Percentiles rank a stretch among this genome's conserved stretches.
phyloP scores from a whole-genome alignment of 352 stramenopile genomes.

The Thraustochytrium striatum region DNA sequence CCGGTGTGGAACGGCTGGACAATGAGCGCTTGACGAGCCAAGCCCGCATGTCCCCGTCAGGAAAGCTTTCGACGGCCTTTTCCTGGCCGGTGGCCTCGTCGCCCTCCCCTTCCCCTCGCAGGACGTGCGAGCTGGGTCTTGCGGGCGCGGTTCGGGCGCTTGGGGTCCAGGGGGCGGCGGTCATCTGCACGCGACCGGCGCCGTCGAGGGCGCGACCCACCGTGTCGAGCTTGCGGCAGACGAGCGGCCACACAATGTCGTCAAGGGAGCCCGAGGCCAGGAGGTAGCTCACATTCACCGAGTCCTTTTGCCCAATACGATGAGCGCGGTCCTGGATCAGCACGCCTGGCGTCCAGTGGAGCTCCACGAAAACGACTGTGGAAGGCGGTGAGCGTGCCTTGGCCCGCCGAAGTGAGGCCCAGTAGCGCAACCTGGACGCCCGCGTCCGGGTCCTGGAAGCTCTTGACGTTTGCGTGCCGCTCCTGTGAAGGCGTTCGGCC shows the following conservation, averaged over 20 bases:
- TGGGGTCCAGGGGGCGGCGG: not conserved
- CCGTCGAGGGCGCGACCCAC: conserved; percentile 62
- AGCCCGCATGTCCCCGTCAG: conserved; percentile 39
- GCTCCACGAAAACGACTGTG: conserved; percentile 75
- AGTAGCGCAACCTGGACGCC: conserved; percentile 66
- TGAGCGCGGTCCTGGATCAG: conserved; percentile 77
- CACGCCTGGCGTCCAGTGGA: conserved; percentile 77
- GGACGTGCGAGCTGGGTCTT: not conserved
- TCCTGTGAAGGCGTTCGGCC: conserved; percentile 65
- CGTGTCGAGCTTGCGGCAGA: conserved; percentile 60
- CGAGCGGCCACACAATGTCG: conserved; percentile 59
- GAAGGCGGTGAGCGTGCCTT: conserved; percentile 75
- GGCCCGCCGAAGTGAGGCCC: conserved; percentile 73
- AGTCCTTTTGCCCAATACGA: conserved; percentile 62
- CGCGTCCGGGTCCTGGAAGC: conserved; percentile 68
- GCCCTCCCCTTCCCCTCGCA: not conserved
- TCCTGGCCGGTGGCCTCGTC: not conserved
- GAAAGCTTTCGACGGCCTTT: not conserved
- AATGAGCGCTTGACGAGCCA: conserved; percentile 3
- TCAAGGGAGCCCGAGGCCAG: conserved; percentile 48
- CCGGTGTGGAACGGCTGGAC: no score
- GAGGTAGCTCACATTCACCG: conserved; percentile 65
- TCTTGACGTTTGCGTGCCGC: conserved; percentile 65
- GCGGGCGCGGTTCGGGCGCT: not conserved
- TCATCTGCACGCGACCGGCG: conserved; percentile 36